phyloP scores from a whole-genome alignment of 768 basidiomycete species.

The Boletales sp. region DNA sequence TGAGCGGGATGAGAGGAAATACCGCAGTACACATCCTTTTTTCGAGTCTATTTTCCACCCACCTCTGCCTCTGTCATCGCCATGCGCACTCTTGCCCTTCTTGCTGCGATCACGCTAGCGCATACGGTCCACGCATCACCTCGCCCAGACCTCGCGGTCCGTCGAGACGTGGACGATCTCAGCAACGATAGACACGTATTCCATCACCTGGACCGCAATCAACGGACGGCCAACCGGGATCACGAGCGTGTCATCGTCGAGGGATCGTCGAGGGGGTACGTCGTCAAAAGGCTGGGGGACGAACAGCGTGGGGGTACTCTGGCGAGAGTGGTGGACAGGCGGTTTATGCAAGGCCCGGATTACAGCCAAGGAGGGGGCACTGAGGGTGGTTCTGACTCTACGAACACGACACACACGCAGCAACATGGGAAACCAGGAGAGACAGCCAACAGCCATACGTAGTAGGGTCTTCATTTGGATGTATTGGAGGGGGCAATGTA shows the following conservation, averaged over 20 bases:
- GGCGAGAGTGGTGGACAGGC: slow-evolving; percentile 5
- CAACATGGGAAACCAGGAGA: slow-evolving; percentile 5
- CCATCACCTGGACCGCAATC: slow-evolving; percentile 31
- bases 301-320: neutral
- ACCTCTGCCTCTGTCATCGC: slow-evolving; percentile 15
- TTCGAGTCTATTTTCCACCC: slow-evolving; percentile 1
- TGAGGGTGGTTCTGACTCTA: slow-evolving; percentile 2
- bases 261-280: neutral
- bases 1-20: neutral
- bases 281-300: neutral
- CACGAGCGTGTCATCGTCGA: slow-evolving; percentile 3
- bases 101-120: slow-evolving; percentile 25
- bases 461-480: neutral
- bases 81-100: slow-evolving; percentile 24
- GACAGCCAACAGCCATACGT: slow-evolving; percentile 4
- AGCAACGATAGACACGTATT: slow-evolving; percentile 21
- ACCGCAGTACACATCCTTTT: slow-evolving; percentile 1
- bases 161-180: slow-evolving; percentile 13
- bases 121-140: slow-evolving; percentile 19
- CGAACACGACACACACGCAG: slow-evolving; percentile 10
- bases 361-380: slow-evolving; percentile 21
- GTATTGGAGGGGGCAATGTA: no score
- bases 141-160: slow-evolving; percentile 20
- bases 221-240: slow-evolving; percentile 16
- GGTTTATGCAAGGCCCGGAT: slow-evolving; percentile 24